Base-by-base conservation (phyloP, 176 grass and related monocot genomes). In the Aegilops longissima region DNA sequence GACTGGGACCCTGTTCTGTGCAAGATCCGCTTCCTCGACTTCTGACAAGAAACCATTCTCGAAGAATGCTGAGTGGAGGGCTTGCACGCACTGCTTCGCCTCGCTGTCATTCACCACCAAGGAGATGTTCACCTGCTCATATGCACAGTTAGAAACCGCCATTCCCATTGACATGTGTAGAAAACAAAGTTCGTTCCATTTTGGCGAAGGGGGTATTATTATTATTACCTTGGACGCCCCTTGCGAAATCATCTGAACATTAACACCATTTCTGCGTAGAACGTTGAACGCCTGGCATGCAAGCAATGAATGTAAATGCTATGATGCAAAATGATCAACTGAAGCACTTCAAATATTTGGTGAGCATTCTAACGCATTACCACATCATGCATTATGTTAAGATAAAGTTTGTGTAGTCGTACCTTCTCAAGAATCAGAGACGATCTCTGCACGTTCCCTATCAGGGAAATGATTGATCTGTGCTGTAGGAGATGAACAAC, bases 201-300 rank as follows among this genome's bases (percentile, higher is more conserved):
- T 65, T 6, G 14, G n/a, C 27, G 2, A 73, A 62, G 16, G 63
- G 0, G 58, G 18, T 4, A 27, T 49, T 54, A 21, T 13, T 34
- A 34, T 38, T 38, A 38, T 38, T 90, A 98, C 96, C 96, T 98
- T 98, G 23, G 96, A 98, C 5, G 96, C 96, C 52, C 96, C 96
- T 92, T 98, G 96, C 10, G 96, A 98, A 76, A 98, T 98, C 96
- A 98, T 98, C 90, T 98, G 93, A 45, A 98, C 96, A 18, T 95
- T 98, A 39, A 98, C 90, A 72, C 93, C 90, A 82, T 91, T 92
- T 81, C 61, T 89, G 12, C 96, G 87, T 44, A 98, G 85, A 65
- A 98, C 96, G 70, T 85, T 94, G 78, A 98, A 98, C 66, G 93
- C 93, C 96, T 95, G 69, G 10, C 27, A 69, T 61, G 29, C n/a